Base-by-base conservation (phyloP, 148 eudicot species). In the Pharnaceum exiguum region DNA sequence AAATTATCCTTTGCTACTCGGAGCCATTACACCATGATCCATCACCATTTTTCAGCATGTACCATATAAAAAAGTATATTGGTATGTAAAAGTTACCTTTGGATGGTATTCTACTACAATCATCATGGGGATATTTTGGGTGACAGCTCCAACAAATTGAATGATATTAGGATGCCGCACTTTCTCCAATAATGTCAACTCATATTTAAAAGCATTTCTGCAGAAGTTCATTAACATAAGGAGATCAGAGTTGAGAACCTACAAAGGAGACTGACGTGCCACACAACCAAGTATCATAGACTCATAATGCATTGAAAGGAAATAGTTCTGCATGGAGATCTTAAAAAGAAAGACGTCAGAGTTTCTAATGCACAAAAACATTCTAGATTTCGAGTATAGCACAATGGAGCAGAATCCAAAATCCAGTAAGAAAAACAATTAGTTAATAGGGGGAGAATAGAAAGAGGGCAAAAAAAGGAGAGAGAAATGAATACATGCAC, bases 81-180 rank as follows among this genome's bases (percentile, higher is more conserved):
- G 43, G 22, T 4, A 22, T 15, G 46, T 21, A 17, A 51, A 46
- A 53, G 46, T 28, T 71, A 87, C 95, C 77, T 75, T 89, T 39
- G 89, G 45, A 61, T 88, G 95, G 72, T 70, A 82, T 79, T 94
- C 99, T 51, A 74, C 79, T 57, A 94, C 91, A 24, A 94, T 94
- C 99, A 94, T 94, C 99, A 94, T 89, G 43, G 99, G 99, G 56
- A 81, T 62, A 72, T 94, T 86, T 69, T 94, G 99, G 68, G 99
- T 94, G 38, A 94, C 99, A 57, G 99, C 99, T 65, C 99, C 99
- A 77, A 94, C 96, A 66, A 94, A 94, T 77, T 94, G 99, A 71
- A 94, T 78, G 59, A 94, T 85, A 54, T 94, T 89, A 47, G 99
- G 99, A 77, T 94, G 99, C 18, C 99, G 89, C 39, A 86, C 95